Evolutionary conservation across 2,329 filamentous ascomycete species (phyloP).

Genomic region (Nigrograna mackinnonii): DNA sequence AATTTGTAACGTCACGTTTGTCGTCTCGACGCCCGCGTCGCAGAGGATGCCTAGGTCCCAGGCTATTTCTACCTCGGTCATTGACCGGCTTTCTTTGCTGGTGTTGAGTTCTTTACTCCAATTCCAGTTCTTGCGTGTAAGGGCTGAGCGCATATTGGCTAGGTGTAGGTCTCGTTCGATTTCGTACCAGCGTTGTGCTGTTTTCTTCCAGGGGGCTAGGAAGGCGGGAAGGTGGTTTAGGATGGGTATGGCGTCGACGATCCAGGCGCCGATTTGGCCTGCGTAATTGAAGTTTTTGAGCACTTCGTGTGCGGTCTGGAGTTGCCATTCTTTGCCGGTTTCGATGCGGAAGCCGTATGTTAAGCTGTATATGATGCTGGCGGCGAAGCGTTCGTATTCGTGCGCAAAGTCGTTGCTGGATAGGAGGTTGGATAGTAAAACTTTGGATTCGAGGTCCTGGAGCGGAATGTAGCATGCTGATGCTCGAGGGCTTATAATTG

Average conservation of each 20-base stretch:
- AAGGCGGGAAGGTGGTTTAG: slow-evolving; percentile 45
- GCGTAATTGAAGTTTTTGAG: slow-evolving; percentile 17
- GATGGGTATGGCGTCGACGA: slow-evolving; percentile 48
- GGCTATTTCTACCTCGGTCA: slow-evolving; percentile 16
- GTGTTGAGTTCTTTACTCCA: slow-evolving; percentile 20
- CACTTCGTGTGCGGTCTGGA: slow-evolving; percentile 12
- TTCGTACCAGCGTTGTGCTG: slow-evolving; percentile 17
- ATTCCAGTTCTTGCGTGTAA: slow-evolving; percentile 20
- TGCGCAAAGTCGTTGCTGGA: slow-evolving; percentile 26
- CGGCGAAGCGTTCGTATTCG: slow-evolving; percentile 40
- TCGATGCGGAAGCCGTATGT: slow-evolving; percentile 42
- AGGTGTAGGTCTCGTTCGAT: slow-evolving; percentile 17
- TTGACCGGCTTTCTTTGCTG: slow-evolving; percentile 10
- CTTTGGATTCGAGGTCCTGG: slow-evolving; percentile 49
- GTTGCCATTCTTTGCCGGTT: slow-evolving; percentile 20
- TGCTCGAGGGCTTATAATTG: slow-evolving; percentile 30
- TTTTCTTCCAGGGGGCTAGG: slow-evolving; percentile 35
- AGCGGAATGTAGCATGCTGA: slow-evolving; percentile 39
- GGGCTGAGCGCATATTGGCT: slow-evolving; percentile 15
- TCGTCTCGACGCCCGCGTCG: slow-evolving; percentile 26
- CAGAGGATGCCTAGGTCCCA: slow-evolving; percentile 20
- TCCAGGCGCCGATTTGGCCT: slow-evolving; percentile 36
- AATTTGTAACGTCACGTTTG: slow-evolving; percentile 12
- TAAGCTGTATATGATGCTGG: slow-evolving; percentile 44
- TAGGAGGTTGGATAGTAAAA: slow-evolving; percentile 46